Evolutionary conservation across 1,139 yeast species (phyloP).

Genomic region (Blastobotrys ciferrii): DNA sequence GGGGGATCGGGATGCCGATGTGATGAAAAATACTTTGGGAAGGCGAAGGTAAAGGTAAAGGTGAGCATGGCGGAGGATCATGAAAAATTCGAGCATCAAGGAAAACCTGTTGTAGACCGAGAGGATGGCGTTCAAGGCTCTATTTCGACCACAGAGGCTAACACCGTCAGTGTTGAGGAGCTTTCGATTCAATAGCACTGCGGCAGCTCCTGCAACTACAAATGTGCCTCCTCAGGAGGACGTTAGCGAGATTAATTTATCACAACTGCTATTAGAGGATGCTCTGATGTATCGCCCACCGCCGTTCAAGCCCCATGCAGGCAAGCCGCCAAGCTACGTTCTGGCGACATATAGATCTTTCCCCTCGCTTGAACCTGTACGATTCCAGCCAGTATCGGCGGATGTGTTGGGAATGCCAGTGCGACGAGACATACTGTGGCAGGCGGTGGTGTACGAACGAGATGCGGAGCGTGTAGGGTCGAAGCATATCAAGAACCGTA

Average conservation of each 20-base stretch:
- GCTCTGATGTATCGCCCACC: background rate
- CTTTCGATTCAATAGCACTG: conserved; percentile 6
- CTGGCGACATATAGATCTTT: conserved; percentile 78
- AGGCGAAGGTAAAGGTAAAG: background rate
- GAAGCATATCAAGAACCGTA: conserved; percentile 78
- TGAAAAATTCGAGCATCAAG: background rate
- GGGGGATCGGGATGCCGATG: background rate
- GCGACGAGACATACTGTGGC: conserved; percentile 91
- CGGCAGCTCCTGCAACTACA: background rate
- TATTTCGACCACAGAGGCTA: background rate
- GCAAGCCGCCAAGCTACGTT: conserved; percentile 67
- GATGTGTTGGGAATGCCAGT: conserved; percentile 67
- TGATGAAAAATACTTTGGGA: background rate
- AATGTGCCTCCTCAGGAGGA: background rate
- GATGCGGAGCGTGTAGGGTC: conserved; percentile 89
- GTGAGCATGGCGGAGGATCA: background rate
- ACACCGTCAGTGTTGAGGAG: background rate
- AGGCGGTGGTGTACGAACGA: conserved; percentile 89
- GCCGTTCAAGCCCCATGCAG: conserved; percentile 16
- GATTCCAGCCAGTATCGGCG: conserved; percentile 72
- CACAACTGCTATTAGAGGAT: conserved; percentile 2
- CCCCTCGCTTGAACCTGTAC: conserved; percentile 84
- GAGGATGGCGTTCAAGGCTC: background rate
- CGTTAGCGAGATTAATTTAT: conserved; percentile 4
- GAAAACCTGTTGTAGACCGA: background rate